Conservation (phyloP, 169 alveolate genomes). For the Miamiensis avidus region DNA sequence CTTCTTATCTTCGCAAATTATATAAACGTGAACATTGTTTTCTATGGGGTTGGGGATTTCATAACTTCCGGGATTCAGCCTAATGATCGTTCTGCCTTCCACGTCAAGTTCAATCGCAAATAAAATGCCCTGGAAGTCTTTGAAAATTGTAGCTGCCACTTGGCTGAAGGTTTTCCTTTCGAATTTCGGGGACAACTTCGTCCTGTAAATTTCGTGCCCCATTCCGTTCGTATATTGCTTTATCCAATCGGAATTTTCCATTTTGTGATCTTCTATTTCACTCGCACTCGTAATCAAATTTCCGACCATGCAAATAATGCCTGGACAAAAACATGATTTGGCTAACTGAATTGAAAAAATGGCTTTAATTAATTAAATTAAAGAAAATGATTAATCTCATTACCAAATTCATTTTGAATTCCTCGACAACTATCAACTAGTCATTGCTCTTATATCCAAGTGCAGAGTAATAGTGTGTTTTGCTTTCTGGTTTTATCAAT, state of each 20-base stretch:
- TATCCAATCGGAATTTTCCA: slow-evolving; percentile 73
- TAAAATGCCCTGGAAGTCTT: slow-evolving; percentile 78
- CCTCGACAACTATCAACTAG: slow-evolving; percentile 83
- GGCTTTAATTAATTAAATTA: no score
- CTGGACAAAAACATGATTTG: slow-evolving; percentile 86
- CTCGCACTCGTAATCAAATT: slow-evolving; percentile 80
- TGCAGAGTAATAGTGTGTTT: slow-evolving; percentile 74
- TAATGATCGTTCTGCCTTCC: slow-evolving; percentile 74
- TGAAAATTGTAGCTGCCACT: slow-evolving; percentile 74
- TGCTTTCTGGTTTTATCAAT: slow-evolving; percentile 84
- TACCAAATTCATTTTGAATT: slow-evolving; percentile 84
- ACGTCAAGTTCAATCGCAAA: slow-evolving; percentile 82
- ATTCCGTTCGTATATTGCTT: slow-evolving; percentile 81
- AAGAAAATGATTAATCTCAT: background rate
- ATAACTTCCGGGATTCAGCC: slow-evolving; percentile 80
- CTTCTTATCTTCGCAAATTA: slow-evolving; percentile 82
- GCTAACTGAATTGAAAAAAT: slow-evolving; percentile 37
- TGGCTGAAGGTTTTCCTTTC: slow-evolving; percentile 79
- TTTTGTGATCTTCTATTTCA: slow-evolving; percentile 55
- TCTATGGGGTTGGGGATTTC: no score
- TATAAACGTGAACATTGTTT: slow-evolving; percentile 76
- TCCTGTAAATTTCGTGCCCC: slow-evolving; percentile 85
- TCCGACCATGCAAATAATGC: slow-evolving; percentile 78
- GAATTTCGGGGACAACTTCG: slow-evolving; percentile 62
- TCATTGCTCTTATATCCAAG: slow-evolving; percentile 70